These are phyloP conservation scores for Thielaviopsis musarum DNA, from an alignment of 2,329 filamentous ascomycete genomes.

Conservation along the genomic window DNA sequence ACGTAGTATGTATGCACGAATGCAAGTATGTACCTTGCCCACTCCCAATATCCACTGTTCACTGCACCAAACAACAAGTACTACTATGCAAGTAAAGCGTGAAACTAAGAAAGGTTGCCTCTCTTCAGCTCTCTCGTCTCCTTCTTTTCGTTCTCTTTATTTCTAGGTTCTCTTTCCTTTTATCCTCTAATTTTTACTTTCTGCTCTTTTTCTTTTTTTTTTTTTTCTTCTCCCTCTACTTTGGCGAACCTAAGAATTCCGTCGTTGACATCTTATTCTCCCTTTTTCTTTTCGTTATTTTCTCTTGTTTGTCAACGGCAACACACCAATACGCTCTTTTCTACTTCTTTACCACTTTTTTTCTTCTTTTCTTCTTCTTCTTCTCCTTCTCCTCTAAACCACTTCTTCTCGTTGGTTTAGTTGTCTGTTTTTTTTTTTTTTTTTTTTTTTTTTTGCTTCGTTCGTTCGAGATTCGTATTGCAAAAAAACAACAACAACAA, in stretches of 20 bases:
- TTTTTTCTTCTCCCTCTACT: not conserved
- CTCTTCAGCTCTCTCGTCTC: not conserved
- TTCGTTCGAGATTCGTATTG: slow-evolving; percentile 5
- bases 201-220: not conserved
- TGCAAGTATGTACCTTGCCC: not conserved
- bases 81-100: not conserved
- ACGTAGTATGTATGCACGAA: too few relatives aligned
- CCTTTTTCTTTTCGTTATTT: slow-evolving; percentile 4
- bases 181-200: not conserved
- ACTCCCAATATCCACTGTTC: not conserved
- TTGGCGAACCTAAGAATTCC: slow-evolving; percentile 11
- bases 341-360: slow-evolving; percentile 1
- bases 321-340: slow-evolving; percentile 9
- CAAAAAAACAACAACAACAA: not conserved
- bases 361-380: slow-evolving; percentile 1
- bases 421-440: slow-evolving; percentile 9
- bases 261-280: slow-evolving; percentile 11
- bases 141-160: not conserved
- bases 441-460: too few relatives aligned
- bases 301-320: slow-evolving; percentile 5
- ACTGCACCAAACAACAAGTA: not conserved
- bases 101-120: slow-evolving; percentile 10
- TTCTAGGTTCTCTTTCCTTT: not conserved
- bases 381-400: slow-evolving; percentile 8
- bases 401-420: not conserved